Conservation (phyloP, 371 early-diverging fungal species). For the Mortierella sp. region DNA sequence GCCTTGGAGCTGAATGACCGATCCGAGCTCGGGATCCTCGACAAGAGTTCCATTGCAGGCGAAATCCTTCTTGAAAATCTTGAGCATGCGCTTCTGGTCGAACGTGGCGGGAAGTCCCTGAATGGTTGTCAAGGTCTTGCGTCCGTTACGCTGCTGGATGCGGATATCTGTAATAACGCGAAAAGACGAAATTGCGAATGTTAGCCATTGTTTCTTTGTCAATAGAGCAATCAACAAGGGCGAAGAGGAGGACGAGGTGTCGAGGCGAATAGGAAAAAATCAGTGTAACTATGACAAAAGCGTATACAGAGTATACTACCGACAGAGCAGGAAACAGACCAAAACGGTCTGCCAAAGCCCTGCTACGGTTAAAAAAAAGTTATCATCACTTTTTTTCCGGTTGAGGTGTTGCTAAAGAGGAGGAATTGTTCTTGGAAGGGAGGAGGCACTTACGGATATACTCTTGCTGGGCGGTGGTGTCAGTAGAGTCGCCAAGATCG, state of each 20-base stretch:
- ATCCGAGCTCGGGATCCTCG: constrained; percentile 90
- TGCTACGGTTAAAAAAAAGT: constrained; percentile 52
- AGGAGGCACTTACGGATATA: constrained; percentile 79
- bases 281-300: constrained; percentile 82
- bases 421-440: neutral
- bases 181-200: constrained; percentile 9
- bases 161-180: constrained; percentile 81
- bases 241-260: neutral
- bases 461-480: constrained; percentile 64
- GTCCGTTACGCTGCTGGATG: constrained; percentile 97
- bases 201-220: neutral
- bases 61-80: constrained; percentile 96
- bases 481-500: constrained; percentile 80
- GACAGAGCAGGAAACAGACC: constrained; percentile 53
- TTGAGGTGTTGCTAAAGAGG: neutral
- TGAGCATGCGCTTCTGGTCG: constrained; percentile 91
- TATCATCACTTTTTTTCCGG: constrained; percentile 56
- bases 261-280: constrained; percentile 46
- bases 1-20: constrained; percentile 94
- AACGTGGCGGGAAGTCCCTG: constrained; percentile 90
- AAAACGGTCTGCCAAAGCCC: constrained; percentile 54
- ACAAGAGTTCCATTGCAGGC: constrained; percentile 97
- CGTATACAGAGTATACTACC: constrained; percentile 56
- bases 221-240: neutral
- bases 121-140: constrained; percentile 96